Conservation (phyloP, 1,284 basidiomycete genomes). For the Trichosporon sp. region DNA sequence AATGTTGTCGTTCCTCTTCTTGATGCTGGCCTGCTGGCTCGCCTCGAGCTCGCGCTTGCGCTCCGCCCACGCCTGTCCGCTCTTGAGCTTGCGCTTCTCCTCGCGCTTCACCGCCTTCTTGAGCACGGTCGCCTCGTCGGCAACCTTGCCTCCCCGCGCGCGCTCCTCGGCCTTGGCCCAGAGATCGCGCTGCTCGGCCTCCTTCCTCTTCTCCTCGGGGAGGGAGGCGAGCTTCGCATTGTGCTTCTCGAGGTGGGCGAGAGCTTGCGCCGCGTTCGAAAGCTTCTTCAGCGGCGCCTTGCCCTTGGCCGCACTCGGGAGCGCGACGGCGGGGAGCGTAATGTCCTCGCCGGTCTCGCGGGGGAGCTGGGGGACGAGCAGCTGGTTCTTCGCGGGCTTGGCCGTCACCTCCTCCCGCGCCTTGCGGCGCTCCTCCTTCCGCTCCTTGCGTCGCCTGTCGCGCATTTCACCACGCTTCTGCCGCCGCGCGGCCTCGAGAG, state of each 20-base stretch:
- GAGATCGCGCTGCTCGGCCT: slow-evolving; percentile 72
- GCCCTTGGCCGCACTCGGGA: slow-evolving; percentile 59
- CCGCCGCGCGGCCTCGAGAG: slow-evolving; percentile 75
- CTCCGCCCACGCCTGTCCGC: slow-evolving; percentile 80
- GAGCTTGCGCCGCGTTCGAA: slow-evolving; percentile 79
- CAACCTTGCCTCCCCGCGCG: slow-evolving; percentile 81
- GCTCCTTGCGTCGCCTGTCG: slow-evolving; percentile 78
- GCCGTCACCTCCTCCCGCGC: slow-evolving; percentile 58
- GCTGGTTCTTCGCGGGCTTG: slow-evolving; percentile 63
- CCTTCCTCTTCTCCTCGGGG: slow-evolving; percentile 76
- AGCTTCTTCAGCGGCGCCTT: slow-evolving; percentile 58
- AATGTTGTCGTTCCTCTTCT: slow-evolving; percentile 87
- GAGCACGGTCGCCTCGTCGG: slow-evolving; percentile 75
- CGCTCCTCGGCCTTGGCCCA: slow-evolving; percentile 85
- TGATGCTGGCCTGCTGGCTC: slow-evolving; percentile 76
- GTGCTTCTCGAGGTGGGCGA: slow-evolving; percentile 72
- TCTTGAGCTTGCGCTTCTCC: slow-evolving; percentile 82
- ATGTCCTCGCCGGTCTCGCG: slow-evolving; percentile 60
- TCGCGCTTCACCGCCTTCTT: slow-evolving; percentile 88
- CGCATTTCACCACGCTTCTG: slow-evolving; percentile 74
- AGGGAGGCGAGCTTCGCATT: slow-evolving; percentile 72
- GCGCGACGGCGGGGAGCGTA: slow-evolving; percentile 68
- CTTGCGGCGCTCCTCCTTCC: slow-evolving; percentile 73
- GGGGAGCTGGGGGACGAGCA: slow-evolving; percentile 64
- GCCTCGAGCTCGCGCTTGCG: slow-evolving; percentile 74